Base-by-base conservation (phyloP, 2,329 filamentous ascomycete species). In the Fusarium sp. region DNA sequence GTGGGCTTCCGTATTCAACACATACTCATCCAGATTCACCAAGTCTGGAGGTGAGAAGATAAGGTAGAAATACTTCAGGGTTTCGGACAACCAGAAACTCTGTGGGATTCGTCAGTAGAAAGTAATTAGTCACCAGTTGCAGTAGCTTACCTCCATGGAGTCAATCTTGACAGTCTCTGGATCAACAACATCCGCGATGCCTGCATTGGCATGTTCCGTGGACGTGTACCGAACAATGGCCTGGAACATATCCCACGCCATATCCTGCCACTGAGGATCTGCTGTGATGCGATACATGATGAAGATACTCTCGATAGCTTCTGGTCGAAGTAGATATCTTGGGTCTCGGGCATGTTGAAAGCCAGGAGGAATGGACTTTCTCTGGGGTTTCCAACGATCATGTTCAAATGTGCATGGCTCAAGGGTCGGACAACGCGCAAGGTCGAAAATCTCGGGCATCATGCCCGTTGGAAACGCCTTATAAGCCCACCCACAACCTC, bases 1-100 rank as follows among this genome's bases (percentile, higher is more conserved):
- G 67, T 86, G 84, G 3, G 83, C 84, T 71, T 86, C 84, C 0
- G 84, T 86, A 56, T 85, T 86, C 32, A 89, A 76, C 39, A 92
- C 88, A 75, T 83, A 92, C 10, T 91, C 85, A 75, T 93, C 90
- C 73, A 93, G 76, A 72, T 83, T 90, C 40, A 92, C 81, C 30
- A 89, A 71, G n/a, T 85, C 83, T 1, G 88, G 86, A 17, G 90
- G 85, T 22, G 86, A 87, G 70, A 92, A 93, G 28, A 92, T 85
- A 49, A 93, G 76, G 68, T 90, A 93, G 57, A 92, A 92, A 67
- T 93, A 93, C 78, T 92, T 93, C 61, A 93, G 78, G 17, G 90
- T 93, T 80, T 93, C 90, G 0, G 88, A 87, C 71, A 90, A 80
- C 89, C 90, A 93, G 71, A 92, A 92, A 63, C 86, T 90, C 81